A percentile compares a stretch with the other conserved stretches of the same genome.
Conservation (phyloP, 2,329 filamentous ascomycete genomes). For the Magnaporthales sp. region DNA sequence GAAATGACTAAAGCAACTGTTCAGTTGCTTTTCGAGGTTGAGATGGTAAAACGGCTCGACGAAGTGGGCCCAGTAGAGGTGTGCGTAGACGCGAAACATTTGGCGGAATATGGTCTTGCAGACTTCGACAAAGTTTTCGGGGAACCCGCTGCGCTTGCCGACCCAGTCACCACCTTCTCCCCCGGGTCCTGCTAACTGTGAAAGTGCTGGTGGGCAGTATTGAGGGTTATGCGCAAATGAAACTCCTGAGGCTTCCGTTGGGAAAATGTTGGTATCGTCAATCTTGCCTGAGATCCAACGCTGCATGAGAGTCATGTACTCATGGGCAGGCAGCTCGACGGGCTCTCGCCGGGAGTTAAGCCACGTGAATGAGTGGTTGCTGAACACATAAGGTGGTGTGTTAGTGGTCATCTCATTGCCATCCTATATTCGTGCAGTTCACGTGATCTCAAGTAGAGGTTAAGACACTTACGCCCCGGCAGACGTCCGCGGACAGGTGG, state of each 20-base stretch:
- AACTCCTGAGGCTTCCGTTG: conserved; percentile 68
- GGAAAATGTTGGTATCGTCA: conserved; percentile 82
- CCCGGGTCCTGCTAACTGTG: conserved; percentile 46
- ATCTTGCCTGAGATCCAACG: conserved; percentile 97
- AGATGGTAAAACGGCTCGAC: conserved; percentile 69
- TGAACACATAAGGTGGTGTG: conserved; percentile 50
- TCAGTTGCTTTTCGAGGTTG: conserved; percentile 71
- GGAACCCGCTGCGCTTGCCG: conserved; percentile 88
- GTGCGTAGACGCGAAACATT: conserved; percentile 97
- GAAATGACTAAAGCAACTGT: conserved; percentile 83
- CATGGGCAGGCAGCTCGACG: conserved; percentile 83
- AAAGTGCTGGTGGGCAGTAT: conserved; percentile 49
- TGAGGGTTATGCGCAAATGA: conserved; percentile 57
- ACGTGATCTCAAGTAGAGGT: background rate
- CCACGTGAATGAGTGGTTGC: conserved; percentile 95
- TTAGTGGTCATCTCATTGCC: conserved; percentile 36
- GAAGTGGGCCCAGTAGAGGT: conserved; percentile 97
- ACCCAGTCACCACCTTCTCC: conserved; percentile 53
- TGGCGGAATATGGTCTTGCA: conserved; percentile 93
- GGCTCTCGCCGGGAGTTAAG: conserved; percentile 80
- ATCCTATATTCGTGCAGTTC: conserved; percentile 9
- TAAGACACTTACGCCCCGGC: conserved; percentile 73
- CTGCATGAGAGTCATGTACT: conserved; percentile 93
- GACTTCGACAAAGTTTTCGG: conserved; percentile 78
- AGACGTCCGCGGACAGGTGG: conserved; percentile 84